Evolutionary conservation across 495 filamentous ascomycete genomes (phyloP), one percentile per base, ranked within the genome.

Genomic region (Daldinia vernicosa): DNA sequence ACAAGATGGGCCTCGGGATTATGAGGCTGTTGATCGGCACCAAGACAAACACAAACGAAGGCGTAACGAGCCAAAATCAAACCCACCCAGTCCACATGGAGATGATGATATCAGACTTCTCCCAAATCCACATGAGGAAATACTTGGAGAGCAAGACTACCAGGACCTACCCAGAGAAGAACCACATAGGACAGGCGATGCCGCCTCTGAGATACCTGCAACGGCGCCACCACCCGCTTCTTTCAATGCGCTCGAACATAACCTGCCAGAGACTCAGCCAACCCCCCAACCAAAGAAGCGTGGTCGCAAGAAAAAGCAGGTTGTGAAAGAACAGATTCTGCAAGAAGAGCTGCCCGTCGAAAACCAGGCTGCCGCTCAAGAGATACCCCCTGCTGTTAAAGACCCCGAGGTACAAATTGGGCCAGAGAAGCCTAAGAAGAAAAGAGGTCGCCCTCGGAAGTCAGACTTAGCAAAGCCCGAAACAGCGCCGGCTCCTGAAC

Each of bases 231-330:
- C 43, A 39, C 63, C 52, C 39, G 52, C 51, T 15, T 39, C 55
- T 39, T 33, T 28, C 19, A 27, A 43, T 37, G 62, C 17, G 5
- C 27, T 43, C 15, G 63, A 64, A 32, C 22, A 55, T 2, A 50
- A 60, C 11, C 56, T 53, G 15, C 17, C 33, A 11, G 72, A 73
- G 19, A 54, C 30, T 4, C 62, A 62, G 53, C 53, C 59, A 5
- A 40, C 47, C 19, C 50, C 56, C 35, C 69, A 53, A 53, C 70
- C 67, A 14, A 75, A 73, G 63, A 75, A 71, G 37, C 75, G 70
- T 33, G 73, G 75, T 14, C 75, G 75, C 22, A 77, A 75, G 66
- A 77, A 72, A 51, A 77, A 77, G 57, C 73, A 72, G 8, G 37
- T 32, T 22, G 26, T 17, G 6, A 54, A 14, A 11, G 68, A 66